A percentile compares a stretch with the other conserved stretches of the same genome.
phyloP scores from a whole-genome alignment of 768 basidiomycete species.

The Crucibulum laeve region DNA sequence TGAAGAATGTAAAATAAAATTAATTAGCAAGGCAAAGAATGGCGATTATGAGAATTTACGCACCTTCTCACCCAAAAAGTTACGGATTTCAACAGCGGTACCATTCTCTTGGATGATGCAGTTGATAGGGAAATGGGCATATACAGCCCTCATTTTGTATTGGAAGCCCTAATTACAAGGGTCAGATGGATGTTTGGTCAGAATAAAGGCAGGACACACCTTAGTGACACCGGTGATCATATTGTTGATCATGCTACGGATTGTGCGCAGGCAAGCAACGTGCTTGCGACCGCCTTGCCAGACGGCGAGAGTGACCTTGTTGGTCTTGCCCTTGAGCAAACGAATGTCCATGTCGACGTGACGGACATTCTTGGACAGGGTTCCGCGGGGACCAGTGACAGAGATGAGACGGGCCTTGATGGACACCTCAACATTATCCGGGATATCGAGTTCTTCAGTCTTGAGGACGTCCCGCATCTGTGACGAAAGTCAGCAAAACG shows the following conservation, averaged over 20 bases:
- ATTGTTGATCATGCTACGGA: conserved; percentile 93
- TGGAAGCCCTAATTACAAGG: conserved; percentile 74
- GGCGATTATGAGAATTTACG: conserved; percentile 7
- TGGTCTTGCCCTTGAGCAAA: conserved; percentile 72
- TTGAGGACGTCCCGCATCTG: conserved; percentile 93
- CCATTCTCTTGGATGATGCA: conserved; percentile 85
- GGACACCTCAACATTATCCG: conserved; percentile 77
- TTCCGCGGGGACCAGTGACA: conserved; percentile 91
- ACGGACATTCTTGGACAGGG: conserved; percentile 86
- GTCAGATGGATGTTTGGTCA: neutral
- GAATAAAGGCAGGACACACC: conserved; percentile 34
- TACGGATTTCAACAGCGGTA: conserved; percentile 79
- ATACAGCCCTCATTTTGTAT: conserved; percentile 99
- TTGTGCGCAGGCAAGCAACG: conserved; percentile 95
- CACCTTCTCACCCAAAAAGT: conserved; percentile 94
- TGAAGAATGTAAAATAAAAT: conserved; percentile 22
- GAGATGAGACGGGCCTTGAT: conserved; percentile 91
- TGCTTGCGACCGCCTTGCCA: conserved; percentile 99
- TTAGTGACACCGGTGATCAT: conserved; percentile 98
- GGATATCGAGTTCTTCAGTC: conserved; percentile 90
- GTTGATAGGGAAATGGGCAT: conserved; percentile 99
- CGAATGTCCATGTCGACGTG: conserved; percentile 95
- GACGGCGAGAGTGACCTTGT: conserved; percentile 84
- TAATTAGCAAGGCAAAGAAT: neutral
- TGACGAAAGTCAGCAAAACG: conserved; percentile 22